Conservation (phyloP, 331 rosid species). For the Acacia concinna region DNA sequence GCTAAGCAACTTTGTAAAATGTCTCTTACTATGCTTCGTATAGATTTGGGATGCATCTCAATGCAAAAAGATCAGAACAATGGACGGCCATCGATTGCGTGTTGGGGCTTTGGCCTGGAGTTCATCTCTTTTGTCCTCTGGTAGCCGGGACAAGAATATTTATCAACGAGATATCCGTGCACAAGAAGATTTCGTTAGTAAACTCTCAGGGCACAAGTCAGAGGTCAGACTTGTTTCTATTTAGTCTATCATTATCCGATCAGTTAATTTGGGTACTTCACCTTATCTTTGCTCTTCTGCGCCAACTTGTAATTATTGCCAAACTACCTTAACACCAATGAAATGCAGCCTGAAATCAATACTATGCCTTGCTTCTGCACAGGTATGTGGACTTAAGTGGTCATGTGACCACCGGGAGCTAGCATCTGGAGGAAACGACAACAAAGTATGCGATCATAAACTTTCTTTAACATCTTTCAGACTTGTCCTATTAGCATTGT, state of each 20-base stretch:
- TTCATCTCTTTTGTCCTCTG: constrained; percentile 86
- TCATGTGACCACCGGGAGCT: constrained; percentile 93
- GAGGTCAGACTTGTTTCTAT: constrained; percentile 62
- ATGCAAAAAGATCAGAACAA: constrained; percentile 84
- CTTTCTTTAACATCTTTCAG: constrained; percentile 10
- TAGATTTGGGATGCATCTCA: constrained; percentile 98
- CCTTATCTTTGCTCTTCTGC: not conserved
- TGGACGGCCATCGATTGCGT: constrained; percentile 97
- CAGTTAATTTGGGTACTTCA: not conserved
- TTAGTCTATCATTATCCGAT: constrained; percentile 27
- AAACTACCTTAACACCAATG: not conserved
- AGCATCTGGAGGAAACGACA: constrained; percentile 99
- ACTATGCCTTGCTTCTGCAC: constrained; percentile 20
- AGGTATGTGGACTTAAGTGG: constrained; percentile 99
- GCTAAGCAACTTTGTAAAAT: constrained; percentile 25
- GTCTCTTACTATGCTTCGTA: constrained; percentile 29
- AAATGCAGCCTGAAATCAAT: constrained; percentile 21
- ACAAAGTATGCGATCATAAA: constrained; percentile 61
- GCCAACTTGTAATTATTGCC: not conserved
- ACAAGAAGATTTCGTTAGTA: constrained; percentile 88
- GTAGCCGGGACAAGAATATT: constrained; percentile 94
- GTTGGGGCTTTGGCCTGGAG: constrained; percentile 98
- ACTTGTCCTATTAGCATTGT: constrained; percentile 13
- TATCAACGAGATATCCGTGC: constrained; percentile 91
- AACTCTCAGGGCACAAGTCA: constrained; percentile 95